Evolutionary conservation across 768 basidiomycete genomes (phyloP).

Genomic region (Hericium coralloides): DNA sequence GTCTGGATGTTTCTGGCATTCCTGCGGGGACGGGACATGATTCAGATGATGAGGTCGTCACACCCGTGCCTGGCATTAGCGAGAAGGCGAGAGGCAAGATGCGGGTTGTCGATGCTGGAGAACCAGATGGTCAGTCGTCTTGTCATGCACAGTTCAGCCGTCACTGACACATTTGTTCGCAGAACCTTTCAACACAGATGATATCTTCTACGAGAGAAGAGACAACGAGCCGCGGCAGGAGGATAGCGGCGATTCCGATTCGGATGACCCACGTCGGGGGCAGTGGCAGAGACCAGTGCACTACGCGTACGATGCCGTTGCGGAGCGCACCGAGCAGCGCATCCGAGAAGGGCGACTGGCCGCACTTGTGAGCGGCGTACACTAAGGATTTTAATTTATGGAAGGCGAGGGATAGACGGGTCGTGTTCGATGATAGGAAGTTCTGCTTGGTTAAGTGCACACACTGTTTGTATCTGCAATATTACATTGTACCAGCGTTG

Average conservation of each 20-base stretch:
- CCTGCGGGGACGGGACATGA: conserved; percentile 4
- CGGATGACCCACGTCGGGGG: conserved; percentile 35
- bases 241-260: conserved; percentile 37
- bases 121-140: conserved; percentile 34
- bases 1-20: not conserved
- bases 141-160: too few species aligned
- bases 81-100: conserved; percentile 87
- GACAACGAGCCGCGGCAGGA: conserved; percentile 23
- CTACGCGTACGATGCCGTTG: conserved; percentile 91
- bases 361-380: conserved; percentile 20
- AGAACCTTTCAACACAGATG: conserved; percentile 49
- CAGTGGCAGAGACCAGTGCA: conserved; percentile 41
- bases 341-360: conserved; percentile 33
- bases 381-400: conserved; percentile 51
- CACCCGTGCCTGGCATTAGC: conserved; percentile 43
- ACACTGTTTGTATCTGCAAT: conserved; percentile 1
- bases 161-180: conserved; percentile 1
- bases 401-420: conserved; percentile 40
- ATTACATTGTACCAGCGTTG: conserved; percentile 1
- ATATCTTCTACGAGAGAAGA: conserved; percentile 40
- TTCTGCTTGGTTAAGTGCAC: not conserved
- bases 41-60: conserved; percentile 23
- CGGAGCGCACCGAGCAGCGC: conserved; percentile 63
- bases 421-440: conserved; percentile 24
- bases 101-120: conserved; percentile 45